Conservation (phyloP, 176 grass and related monocot genomes). For the Luzula sylvatica region DNA sequence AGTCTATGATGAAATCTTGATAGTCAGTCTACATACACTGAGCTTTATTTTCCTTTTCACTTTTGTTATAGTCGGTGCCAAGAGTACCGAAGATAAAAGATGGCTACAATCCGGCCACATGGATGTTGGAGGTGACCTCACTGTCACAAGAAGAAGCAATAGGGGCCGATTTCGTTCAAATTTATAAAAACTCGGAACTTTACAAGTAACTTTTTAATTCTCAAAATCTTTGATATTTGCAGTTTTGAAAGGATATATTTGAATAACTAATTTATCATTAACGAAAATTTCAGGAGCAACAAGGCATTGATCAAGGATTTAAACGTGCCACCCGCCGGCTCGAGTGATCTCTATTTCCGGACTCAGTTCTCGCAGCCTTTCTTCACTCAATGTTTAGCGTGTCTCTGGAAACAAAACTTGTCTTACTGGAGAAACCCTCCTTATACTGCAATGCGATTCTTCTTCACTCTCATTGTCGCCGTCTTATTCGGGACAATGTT, state of each 20-base stretch:
- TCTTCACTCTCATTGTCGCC: constrained; percentile 23
- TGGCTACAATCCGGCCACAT: constrained; percentile 86
- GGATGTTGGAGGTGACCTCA: constrained; percentile 85
- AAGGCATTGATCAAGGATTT: constrained; percentile 31
- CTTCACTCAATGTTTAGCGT: constrained; percentile 29
- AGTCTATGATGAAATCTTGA: constrained; percentile 4
- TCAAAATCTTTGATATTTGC: not conserved
- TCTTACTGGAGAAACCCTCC: constrained; percentile 45
- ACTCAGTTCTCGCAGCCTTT: constrained; percentile 25
- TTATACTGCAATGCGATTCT: constrained; percentile 25
- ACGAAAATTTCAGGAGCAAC: constrained; percentile 25
- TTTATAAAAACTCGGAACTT: constrained; percentile 79
- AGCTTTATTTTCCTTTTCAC: constrained; percentile 3
- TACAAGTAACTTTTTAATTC: constrained; percentile 44
- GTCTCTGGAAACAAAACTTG: constrained; percentile 32
- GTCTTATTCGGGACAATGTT: constrained; percentile 25
- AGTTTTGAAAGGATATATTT: not conserved
- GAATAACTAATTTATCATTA: not conserved
- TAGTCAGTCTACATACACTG: constrained; percentile 3
- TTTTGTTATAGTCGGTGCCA: constrained; percentile 29
- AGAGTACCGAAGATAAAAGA: constrained; percentile 75
- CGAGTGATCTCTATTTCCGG: constrained; percentile 24
- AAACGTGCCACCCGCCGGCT: constrained; percentile 15
- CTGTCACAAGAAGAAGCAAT: constrained; percentile 42
- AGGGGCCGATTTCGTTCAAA: constrained; percentile 46